A percentile compares a stretch with the other conserved stretches of the same genome.
These are phyloP conservation scores for Candida pini DNA, from an alignment of 805 yeast genomes.

Conservation along the genomic window DNA sequence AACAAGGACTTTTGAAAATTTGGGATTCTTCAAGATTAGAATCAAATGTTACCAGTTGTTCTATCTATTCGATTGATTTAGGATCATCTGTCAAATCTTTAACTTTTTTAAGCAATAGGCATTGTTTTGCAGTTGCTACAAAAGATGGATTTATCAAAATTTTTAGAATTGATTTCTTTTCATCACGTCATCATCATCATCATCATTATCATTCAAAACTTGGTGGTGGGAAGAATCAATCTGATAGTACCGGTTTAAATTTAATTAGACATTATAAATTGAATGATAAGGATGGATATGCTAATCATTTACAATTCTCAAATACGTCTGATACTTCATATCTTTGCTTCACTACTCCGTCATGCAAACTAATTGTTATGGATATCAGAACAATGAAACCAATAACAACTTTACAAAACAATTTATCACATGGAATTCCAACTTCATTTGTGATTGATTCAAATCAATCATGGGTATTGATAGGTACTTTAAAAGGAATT, in stretches of 20 bases:
- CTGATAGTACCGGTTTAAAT: constrained; percentile 16
- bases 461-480: constrained; percentile 52
- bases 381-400: constrained; percentile 55
- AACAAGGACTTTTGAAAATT: constrained; percentile 61
- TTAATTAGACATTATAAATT: constrained; percentile 38
- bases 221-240: too few relatives aligned
- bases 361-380: constrained; percentile 43
- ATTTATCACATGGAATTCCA: constrained; percentile 60
- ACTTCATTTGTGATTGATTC: constrained; percentile 54
- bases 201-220: too few relatives aligned
- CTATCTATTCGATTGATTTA: constrained; percentile 42
- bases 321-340: constrained; percentile 34
- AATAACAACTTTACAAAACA: constrained; percentile 41
- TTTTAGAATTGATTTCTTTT: constrained; percentile 31
- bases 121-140: constrained; percentile 54
- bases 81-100: constrained; percentile 46
- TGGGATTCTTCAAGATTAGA: constrained; percentile 75
- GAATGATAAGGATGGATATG: constrained; percentile 31
- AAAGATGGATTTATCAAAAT: constrained; percentile 40
- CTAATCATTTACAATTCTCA: constrained; percentile 38
- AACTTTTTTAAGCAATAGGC: constrained; percentile 45
- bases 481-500: constrained; percentile 74
- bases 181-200: not conserved
- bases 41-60: constrained; percentile 48
- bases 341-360: constrained; percentile 48